These are phyloP conservation scores for Ophiostoma sp. DNA, from an alignment of 2,329 filamentous ascomycete genomes.

Conservation along the genomic window DNA sequence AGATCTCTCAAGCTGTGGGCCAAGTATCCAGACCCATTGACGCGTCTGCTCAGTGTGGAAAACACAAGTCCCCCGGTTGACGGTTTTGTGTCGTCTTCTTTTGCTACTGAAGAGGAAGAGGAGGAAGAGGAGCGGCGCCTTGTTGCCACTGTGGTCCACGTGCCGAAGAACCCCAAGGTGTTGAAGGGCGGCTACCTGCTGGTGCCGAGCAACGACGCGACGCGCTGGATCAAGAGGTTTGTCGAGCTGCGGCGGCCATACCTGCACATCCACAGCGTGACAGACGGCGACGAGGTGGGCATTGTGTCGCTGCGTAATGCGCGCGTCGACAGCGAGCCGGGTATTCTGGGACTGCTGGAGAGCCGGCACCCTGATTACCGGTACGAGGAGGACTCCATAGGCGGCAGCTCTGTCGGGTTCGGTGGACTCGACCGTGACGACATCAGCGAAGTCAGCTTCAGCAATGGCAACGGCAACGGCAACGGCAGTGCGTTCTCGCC, in stretches of 20 bases:
- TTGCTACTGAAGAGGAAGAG: constrained; percentile 1
- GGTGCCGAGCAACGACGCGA: constrained; percentile 73
- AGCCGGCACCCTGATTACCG: constrained; percentile 27
- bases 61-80: constrained; percentile 66
- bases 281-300: constrained; percentile 83
- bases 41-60: constrained; percentile 50
- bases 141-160: constrained; percentile 67
- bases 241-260: constrained; percentile 89
- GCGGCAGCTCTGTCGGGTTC: constrained; percentile 18
- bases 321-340: constrained; percentile 85
- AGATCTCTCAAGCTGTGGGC: constrained; percentile 62
- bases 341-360: constrained; percentile 72
- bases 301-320: constrained; percentile 85
- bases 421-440: constrained; percentile 22
- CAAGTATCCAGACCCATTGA: constrained; percentile 52
- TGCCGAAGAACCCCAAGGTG: constrained; percentile 73
- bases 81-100: constrained; percentile 42
- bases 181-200: constrained; percentile 86
- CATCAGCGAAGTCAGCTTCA: neutral
- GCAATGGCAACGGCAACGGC: constrained; percentile 1
- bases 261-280: constrained; percentile 78
- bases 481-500: constrained; percentile 20
- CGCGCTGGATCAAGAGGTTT: constrained; percentile 85
- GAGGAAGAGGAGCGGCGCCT: constrained; percentile 56
- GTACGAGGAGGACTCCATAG: constrained; percentile 16